Base-by-base conservation (phyloP, 1,139 yeast species). In the Saccharomyces uvarum region DNA sequence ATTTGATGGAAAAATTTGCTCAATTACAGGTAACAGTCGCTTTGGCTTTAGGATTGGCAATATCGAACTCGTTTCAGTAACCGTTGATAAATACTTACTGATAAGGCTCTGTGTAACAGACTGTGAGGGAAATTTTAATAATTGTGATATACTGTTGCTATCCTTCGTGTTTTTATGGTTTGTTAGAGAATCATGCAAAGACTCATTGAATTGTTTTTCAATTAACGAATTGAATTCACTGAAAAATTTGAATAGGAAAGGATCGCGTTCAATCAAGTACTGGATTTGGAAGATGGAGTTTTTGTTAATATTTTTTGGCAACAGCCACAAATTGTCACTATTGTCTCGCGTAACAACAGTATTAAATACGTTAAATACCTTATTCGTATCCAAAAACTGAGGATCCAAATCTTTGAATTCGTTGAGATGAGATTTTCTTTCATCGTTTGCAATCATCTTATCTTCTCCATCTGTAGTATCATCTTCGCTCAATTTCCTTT, bases 41-140 rank as follows among this genome's bases (percentile, higher is more conserved):
- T 53, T 57, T 21, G 62, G 57, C 29, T 63, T 62, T 31, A 63
- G 51, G 27, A 63, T 55, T 19, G 69, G 66, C 4, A 65, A 55
- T 38, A 65, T 53, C 2, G 56, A 55, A 26, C 52, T 53, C 13
- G 60, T 51, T 38, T 65, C 69, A 19, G 55, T 56, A 5, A 61
- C 60, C 16, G 59, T 55, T 0, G 53, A 51, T 27, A 56, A 44
- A 38, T 61, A 64, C 48, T 58, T 60, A 7, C 54, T 61, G 9
- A 65, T 60, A 14, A 60, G 48, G 16, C 57, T 61, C 41, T 56
- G 59, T 14, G 61, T 59, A 6, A 51, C 33, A 4, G 54, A 51
- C 28, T 60, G 56, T 2, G 61, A 51, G 0, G 67, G 67, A 33
- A 64, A 59, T 48, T 49, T 55, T 38, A 64, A 51, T 4, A 53